Evolutionary conservation across 805 yeast genomes (phyloP).

Genomic region (Kazachstania martiniae): DNA sequence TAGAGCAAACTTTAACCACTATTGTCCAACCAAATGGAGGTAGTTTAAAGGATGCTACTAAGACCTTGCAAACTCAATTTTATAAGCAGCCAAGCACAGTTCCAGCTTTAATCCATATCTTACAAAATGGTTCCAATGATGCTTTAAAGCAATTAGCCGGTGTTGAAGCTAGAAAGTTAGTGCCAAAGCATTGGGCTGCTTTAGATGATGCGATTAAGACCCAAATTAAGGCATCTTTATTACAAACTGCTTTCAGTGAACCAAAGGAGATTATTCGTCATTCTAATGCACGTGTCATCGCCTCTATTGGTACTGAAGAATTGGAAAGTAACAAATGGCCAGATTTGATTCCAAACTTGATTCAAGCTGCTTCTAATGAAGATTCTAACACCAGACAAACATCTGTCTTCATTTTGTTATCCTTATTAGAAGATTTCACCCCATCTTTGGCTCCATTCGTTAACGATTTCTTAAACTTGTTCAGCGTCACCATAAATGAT

Average conservation of each 20-base stretch:
- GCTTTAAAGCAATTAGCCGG: conserved; percentile 88
- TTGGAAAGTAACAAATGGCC: conserved; percentile 64
- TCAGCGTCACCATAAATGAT: conserved; percentile 57
- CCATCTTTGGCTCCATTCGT: conserved; percentile 48
- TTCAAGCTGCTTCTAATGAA: conserved; percentile 50
- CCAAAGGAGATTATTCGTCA: conserved; percentile 65
- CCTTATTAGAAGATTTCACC: conserved; percentile 63
- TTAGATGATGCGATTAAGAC: conserved; percentile 38
- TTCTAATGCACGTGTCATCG: conserved; percentile 78
- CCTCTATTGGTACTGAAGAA: conserved; percentile 75
- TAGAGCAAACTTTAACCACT: conserved; percentile 71
- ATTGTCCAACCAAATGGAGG: conserved; percentile 74
- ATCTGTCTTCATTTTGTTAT: conserved; percentile 67
- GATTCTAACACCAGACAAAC: conserved; percentile 59
- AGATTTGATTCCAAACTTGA: conserved; percentile 59
- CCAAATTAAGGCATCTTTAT: conserved; percentile 55
- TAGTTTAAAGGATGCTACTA: conserved; percentile 75
- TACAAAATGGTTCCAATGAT: conserved; percentile 57
- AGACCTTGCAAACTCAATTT: conserved; percentile 59
- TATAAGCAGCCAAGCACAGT: conserved; percentile 61
- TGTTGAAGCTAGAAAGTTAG: conserved; percentile 85
- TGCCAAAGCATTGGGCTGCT: conserved; percentile 55
- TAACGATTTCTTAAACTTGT: conserved; percentile 59
- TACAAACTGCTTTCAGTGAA: conserved; percentile 58
- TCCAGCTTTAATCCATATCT: conserved; percentile 73